Conservation (phyloP, 2,329 filamentous ascomycete genomes). For the Curvularia verruculosa region DNA sequence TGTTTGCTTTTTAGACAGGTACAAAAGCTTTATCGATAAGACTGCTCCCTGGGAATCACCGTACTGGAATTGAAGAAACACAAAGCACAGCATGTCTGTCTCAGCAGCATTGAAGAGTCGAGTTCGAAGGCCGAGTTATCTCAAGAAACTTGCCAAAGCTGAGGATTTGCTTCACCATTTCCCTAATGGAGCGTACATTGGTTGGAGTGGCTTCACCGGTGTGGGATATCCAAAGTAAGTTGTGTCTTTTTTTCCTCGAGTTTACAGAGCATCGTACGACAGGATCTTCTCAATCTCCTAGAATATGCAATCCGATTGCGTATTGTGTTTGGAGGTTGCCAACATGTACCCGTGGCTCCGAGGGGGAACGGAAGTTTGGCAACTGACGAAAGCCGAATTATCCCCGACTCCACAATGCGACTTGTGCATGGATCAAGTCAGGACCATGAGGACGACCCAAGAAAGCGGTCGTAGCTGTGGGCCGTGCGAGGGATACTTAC, state of each 20-base stretch:
- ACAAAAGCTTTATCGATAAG: conserved; percentile 21
- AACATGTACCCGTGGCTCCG: conserved; percentile 22
- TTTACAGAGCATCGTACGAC: neutral
- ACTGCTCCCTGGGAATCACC: neutral
- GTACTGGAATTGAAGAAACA: neutral
- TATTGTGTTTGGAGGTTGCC: conserved; percentile 11
- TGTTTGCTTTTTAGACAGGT: conserved; percentile 1
- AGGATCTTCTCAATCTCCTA: neutral
- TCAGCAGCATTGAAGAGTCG: conserved; percentile 78
- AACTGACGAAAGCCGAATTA: conserved; percentile 29
- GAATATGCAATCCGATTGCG: neutral
- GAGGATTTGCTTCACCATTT: conserved; percentile 82
- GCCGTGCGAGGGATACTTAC: conserved; percentile 11
- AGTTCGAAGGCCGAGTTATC: conserved; percentile 74
- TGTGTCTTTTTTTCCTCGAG: conserved; percentile 18
- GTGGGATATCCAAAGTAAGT: conserved; percentile 87
- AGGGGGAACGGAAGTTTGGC: conserved; percentile 39
- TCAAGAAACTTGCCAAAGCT: conserved; percentile 79
- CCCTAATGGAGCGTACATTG: conserved; percentile 83
- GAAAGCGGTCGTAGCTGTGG: neutral
- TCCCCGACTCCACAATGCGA: conserved; percentile 27
- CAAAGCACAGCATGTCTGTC: conserved; percentile 54
- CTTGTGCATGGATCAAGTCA: conserved; percentile 17
- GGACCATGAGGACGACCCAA: conserved; percentile 1
- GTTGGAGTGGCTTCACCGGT: conserved; percentile 90